These are phyloP conservation scores for Vishniacozyma victoriae DNA, from an alignment of 768 basidiomycete species.

Conservation along the genomic window DNA sequence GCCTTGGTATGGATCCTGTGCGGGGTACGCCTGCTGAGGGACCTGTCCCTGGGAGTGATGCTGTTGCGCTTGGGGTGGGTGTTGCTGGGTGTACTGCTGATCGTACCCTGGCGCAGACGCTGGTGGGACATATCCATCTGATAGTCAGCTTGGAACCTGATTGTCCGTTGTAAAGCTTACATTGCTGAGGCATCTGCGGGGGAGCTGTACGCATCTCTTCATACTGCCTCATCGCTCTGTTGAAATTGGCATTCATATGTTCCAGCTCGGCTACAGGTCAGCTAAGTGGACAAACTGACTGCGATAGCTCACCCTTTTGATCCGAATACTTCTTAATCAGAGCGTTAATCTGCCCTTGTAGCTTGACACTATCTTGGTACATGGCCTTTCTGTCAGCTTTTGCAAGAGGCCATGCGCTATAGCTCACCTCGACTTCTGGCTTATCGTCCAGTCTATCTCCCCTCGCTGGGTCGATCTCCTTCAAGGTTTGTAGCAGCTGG, in stretches of 20 bases:
- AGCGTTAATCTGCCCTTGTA: conserved; percentile 91
- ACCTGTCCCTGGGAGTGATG: conserved; percentile 11
- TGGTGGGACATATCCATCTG: conserved; percentile 41
- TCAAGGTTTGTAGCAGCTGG: conserved; percentile 54
- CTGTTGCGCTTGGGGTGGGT: background rate
- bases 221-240: conserved; percentile 80
- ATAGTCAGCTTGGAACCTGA: conserved; percentile 30
- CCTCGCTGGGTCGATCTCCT: conserved; percentile 64
- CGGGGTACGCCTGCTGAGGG: conserved; percentile 1
- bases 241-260: conserved; percentile 89
- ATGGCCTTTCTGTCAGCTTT: conserved; percentile 58
- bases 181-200: conserved; percentile 6
- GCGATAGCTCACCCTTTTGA: conserved; percentile 60
- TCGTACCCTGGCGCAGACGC: conserved; percentile 4
- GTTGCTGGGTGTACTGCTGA: conserved; percentile 11
- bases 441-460: conserved; percentile 78
- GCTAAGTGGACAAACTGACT: background rate
- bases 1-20: conserved; percentile 14
- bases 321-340: conserved; percentile 95
- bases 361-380: conserved; percentile 79
- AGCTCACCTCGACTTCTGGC: conserved; percentile 72
- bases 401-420: background rate
- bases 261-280: conserved; percentile 72
- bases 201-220: conserved; percentile 77
- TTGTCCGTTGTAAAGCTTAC: conserved; percentile 21